Conservation (phyloP, 768 basidiomycete species). For the Rhizopogon vesiculosus region DNA sequence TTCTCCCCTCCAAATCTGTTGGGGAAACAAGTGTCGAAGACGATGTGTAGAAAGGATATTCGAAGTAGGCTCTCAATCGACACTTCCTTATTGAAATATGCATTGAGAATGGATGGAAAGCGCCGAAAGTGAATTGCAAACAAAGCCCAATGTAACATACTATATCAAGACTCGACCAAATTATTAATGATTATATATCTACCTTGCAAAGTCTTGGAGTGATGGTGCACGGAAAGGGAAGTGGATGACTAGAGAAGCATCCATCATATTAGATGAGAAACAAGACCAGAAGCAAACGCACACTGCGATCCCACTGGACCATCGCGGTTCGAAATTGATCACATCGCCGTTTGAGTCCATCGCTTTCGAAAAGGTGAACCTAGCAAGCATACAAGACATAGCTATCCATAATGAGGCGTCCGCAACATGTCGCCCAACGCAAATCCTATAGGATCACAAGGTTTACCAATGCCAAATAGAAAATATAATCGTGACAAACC, state of each 20-base stretch:
- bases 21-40: neutral
- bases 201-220: slow-evolving; percentile 4
- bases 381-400: slow-evolving; percentile 21
- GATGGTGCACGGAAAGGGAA: slow-evolving; percentile 10
- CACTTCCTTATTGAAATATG: neutral
- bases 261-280: neutral
- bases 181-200: neutral
- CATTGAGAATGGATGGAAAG: too few species aligned
- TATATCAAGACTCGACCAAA: neutral
- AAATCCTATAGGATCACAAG: slow-evolving; percentile 10
- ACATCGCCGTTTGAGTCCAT: slow-evolving; percentile 18
- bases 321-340: slow-evolving; percentile 13
- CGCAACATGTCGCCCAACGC: slow-evolving; percentile 19
- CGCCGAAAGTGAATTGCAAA: neutral
- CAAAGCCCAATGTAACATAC: neutral
- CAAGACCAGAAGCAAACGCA: neutral
- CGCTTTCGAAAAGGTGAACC: slow-evolving; percentile 22
- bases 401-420: slow-evolving; percentile 24
- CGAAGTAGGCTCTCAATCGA: neutral
- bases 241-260: slow-evolving; percentile 9
- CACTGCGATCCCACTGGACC: slow-evolving; percentile 14
- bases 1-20: neutral
- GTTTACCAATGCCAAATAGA: neutral
- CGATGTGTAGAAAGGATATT: neutral
- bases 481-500: slow-evolving; percentile 7